A percentile compares a stretch with the other conserved stretches of the same genome.
These are phyloP conservation scores for Zygosaccharomyces sapae DNA, from an alignment of 1,139 yeast genomes.

Conservation along the genomic window DNA sequence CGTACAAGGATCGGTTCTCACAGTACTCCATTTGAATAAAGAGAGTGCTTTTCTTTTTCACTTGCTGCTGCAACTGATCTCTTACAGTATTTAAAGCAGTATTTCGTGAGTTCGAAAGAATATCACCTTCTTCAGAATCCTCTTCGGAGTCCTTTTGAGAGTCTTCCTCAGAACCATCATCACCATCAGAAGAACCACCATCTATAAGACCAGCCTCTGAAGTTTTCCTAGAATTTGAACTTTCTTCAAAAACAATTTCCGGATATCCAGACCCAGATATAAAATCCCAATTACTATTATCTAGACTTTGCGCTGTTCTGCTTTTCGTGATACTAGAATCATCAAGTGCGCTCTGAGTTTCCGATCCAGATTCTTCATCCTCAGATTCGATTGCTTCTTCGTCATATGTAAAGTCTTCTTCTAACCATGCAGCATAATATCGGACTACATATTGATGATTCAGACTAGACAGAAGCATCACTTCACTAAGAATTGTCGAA, in stretches of 20 bases:
- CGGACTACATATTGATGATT: conserved; percentile 95
- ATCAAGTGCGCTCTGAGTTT: conserved; percentile 11
- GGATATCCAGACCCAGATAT: conserved; percentile 61
- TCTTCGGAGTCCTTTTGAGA: conserved; percentile 20
- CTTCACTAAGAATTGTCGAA: conserved; percentile 81
- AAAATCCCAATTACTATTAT: conserved; percentile 47
- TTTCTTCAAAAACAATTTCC: conserved; percentile 54
- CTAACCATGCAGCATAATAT: conserved; percentile 97
- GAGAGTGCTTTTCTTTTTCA: conserved; percentile 46
- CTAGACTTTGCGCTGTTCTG: conserved; percentile 26
- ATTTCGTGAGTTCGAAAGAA: conserved; percentile 17
- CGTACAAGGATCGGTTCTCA: conserved; percentile 84
- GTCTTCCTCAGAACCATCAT: conserved; percentile 23
- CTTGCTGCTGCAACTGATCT: neutral
- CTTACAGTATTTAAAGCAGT: conserved; percentile 13
- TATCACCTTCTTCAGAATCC: conserved; percentile 11
- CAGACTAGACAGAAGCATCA: conserved; percentile 80
- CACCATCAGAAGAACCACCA: conserved; percentile 14
- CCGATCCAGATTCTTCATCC: conserved; percentile 20
- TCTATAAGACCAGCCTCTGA: conserved; percentile 4
- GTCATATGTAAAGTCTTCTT: conserved; percentile 54
- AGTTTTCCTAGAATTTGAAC: conserved; percentile 15
- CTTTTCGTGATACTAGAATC: conserved; percentile 29
- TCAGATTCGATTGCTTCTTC: conserved; percentile 41
- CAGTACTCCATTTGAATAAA: conserved; percentile 98